These are phyloP conservation scores for Peniophora sp. DNA, from an alignment of 1,284 basidiomycete species.

Conservation along the genomic window DNA sequence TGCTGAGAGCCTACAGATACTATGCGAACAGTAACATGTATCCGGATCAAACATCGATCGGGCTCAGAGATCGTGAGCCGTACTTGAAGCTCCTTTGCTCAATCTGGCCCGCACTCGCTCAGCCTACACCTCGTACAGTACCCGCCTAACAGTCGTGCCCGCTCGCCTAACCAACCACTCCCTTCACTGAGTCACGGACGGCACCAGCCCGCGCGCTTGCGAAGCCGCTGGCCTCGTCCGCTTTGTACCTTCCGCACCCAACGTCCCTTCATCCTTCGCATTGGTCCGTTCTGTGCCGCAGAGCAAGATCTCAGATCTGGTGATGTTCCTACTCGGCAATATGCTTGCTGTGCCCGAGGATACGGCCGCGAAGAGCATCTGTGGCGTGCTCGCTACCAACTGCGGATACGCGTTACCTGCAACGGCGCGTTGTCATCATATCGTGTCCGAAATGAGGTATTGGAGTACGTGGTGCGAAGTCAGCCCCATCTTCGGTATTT, in stretches of 20 bases:
- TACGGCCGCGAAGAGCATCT: constrained; percentile 48
- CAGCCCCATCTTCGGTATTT: too few species aligned
- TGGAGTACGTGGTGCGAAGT: too few species aligned
- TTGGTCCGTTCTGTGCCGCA: too few species aligned
- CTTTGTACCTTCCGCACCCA: too few species aligned
- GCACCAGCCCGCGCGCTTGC: constrained; percentile 23
- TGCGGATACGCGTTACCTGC: constrained; percentile 74
- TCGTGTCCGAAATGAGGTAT: too few species aligned
- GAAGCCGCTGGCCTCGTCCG: constrained; percentile 11
- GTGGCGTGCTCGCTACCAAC: constrained; percentile 52
- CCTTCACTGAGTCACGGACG: constrained; percentile 25
- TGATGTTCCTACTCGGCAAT: constrained; percentile 62
- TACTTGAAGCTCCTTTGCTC: constrained; percentile 15
- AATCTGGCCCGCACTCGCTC: too few species aligned
- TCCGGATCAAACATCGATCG: neutral
- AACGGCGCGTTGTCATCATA: too few species aligned
- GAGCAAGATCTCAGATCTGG: constrained; percentile 33
- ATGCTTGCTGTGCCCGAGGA: constrained; percentile 56
- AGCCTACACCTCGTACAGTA: constrained; percentile 22
- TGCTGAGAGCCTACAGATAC: too few species aligned
- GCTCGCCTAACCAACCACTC: constrained; percentile 23
- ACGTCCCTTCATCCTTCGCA: constrained; percentile 23
- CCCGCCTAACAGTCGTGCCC: constrained; percentile 3
- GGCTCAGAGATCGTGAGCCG: constrained; percentile 8
- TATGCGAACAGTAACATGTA: too few species aligned